Base-by-base conservation (phyloP, 2,329 filamentous ascomycete genomes). In the Hymenoscyphus occultus region DNA sequence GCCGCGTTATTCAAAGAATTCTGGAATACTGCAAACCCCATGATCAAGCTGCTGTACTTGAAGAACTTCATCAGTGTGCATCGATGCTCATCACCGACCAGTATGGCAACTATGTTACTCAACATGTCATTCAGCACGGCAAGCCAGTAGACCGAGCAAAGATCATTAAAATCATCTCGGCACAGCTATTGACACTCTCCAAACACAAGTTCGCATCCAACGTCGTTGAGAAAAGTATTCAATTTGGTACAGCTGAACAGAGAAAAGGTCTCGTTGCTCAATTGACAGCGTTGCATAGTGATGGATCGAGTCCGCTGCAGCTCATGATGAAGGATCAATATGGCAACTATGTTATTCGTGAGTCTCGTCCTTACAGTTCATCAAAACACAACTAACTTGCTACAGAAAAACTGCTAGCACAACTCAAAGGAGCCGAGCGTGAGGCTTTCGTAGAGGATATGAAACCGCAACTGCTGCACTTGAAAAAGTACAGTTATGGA, bases 171-270 rank as follows among this genome's bases (percentile, higher is more conserved):
- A 81, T 92, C 58, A 89, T 98, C 69, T 88, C 89, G 69, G 81
- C 82, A 13, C 86, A 92, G 64, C 80, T 97, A 2, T 78, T 97
- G 48, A 79, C 80, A 1, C 88, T 92, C 71, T 97, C 93, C 32
- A 97, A 93, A 80, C 92, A 98, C 80, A 99, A 99, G 76, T 96
- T 92, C 74, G 94, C 95, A 0, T 97, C 93, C 74, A 98, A 99
- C 72, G 94, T 99, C 2, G 94, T 99, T 0, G 95, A 99, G 78
- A 94, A 92, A 77, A 96, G 93, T 75, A 89, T 98, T 66, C 82
- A 90, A 63, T 85, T 83, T 70, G 92, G 91, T 22, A 86, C 86
- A 0, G 80, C 84, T 22, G 81, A 88, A 60, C 90, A 96, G 75
- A 87, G 90, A 61, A 83, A 82, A 40, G 82, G 83, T 39, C 92